Evolutionary conservation across 352 stramenopile genomes (phyloP).

Genomic region (Globisporangium yorkense): DNA sequence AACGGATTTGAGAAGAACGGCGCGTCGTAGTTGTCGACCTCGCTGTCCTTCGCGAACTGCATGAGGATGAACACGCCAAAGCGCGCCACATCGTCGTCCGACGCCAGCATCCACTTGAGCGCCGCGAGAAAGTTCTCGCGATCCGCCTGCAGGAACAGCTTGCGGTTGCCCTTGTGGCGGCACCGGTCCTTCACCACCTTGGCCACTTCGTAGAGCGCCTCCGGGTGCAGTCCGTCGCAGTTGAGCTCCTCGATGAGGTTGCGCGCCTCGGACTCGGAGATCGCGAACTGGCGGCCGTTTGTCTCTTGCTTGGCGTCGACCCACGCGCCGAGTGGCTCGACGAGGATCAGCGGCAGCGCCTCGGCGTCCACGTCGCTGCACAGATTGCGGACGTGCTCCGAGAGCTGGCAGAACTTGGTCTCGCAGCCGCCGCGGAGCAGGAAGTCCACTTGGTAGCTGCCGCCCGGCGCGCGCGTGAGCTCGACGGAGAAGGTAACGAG

Average conservation of each 20-base stretch:
- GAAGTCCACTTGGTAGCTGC: conserved; percentile 59
- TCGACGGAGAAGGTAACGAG: conserved; percentile 54
- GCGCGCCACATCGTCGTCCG: conserved; percentile 46
- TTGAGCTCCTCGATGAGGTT: conserved; percentile 58
- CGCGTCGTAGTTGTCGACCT: conserved; percentile 7
- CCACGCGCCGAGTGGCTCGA: conserved; percentile 42
- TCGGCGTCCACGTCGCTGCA: conserved; percentile 59
- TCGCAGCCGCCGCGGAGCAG: conserved; percentile 42
- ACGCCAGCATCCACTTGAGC: conserved; percentile 60
- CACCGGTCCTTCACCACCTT: conserved; percentile 67
- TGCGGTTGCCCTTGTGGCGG: conserved; percentile 64
- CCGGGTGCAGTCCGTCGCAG: conserved; percentile 36
- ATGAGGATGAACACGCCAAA: conserved; percentile 64
- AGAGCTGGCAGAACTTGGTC: conserved; percentile 44
- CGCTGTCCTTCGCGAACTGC: conserved; percentile 49
- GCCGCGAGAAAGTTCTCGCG: conserved; percentile 36
- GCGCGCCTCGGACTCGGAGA: conserved; percentile 37
- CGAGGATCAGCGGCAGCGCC: conserved; percentile 40
- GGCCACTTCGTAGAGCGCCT: conserved; percentile 58
- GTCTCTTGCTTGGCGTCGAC: conserved; percentile 52
- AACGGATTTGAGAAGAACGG: conserved; percentile 51
- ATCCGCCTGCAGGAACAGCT: conserved; percentile 41
- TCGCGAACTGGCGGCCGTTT: conserved; percentile 41
- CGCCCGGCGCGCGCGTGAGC: conserved; percentile 32
- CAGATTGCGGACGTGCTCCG: conserved; percentile 41